Evolutionary conservation across 2,329 filamentous ascomycete genomes (phyloP).

Genomic region (Cladosporium halotolerans): DNA sequence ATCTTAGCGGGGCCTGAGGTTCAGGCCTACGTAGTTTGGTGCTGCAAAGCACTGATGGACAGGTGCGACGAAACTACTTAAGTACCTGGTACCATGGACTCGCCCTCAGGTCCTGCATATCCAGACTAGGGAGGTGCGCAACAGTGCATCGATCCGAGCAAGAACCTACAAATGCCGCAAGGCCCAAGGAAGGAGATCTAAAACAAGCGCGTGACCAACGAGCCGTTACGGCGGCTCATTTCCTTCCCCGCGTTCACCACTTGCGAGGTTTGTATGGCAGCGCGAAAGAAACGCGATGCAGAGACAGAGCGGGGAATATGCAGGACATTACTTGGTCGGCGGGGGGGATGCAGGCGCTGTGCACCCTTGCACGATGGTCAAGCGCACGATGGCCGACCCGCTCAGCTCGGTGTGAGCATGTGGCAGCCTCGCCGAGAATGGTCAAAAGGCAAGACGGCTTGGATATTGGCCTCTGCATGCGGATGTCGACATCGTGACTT

Average conservation of each 20-base stretch:
- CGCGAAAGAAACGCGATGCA: background rate
- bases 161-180: slow-evolving; percentile 7
- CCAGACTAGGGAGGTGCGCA: background rate
- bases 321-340: slow-evolving; percentile 5
- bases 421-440: background rate
- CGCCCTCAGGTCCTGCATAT: background rate
- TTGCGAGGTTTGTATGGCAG: background rate
- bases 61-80: background rate
- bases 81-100: background rate
- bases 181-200: slow-evolving; percentile 3
- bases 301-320: slow-evolving; percentile 5
- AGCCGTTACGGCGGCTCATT: slow-evolving; percentile 6
- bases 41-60: background rate
- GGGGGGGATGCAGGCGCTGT: slow-evolving; percentile 6
- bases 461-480: background rate
- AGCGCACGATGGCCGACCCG: background rate
- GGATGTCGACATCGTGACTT: slow-evolving; percentile 6
- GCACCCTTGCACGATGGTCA: slow-evolving; percentile 6
- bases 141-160: background rate
- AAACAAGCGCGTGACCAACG: slow-evolving; percentile 6
- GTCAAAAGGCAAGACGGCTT: background rate
- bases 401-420: slow-evolving; percentile 1
- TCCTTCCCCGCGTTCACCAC: background rate
- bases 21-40: background rate
- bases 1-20: background rate